phyloP scores from a whole-genome alignment of 2,329 filamentous ascomycete genomes.

The Claviceps quebecensis region DNA sequence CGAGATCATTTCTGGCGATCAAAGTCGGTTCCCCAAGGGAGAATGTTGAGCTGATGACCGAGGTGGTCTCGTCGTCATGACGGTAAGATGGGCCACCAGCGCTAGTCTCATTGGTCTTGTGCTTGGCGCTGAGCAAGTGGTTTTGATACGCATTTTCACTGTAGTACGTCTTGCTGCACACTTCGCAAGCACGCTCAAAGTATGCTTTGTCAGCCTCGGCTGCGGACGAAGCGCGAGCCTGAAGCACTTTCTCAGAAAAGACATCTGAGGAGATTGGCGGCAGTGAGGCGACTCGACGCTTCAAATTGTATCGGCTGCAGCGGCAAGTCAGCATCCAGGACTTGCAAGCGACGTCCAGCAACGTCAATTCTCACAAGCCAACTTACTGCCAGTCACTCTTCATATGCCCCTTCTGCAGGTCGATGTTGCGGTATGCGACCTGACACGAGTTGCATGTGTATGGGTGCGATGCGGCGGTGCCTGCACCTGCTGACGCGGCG shows the following conservation, averaged over 20 bases:
- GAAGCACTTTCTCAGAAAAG: constrained; percentile 90
- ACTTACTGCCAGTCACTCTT: constrained; percentile 96
- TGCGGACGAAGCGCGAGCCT: constrained; percentile 70
- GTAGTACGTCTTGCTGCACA: constrained; percentile 86
- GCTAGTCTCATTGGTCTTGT: constrained; percentile 48
- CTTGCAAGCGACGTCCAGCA: no score
- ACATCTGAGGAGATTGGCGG: constrained; percentile 83
- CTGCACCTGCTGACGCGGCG: constrained; percentile 16
- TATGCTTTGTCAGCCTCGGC: constrained; percentile 79
- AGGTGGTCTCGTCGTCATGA: constrained; percentile 57
- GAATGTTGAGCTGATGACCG: constrained; percentile 81
- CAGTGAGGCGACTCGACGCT: constrained; percentile 79
- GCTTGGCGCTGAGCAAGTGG: constrained; percentile 81
- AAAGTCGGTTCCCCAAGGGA: constrained; percentile 69
- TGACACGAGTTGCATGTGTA: constrained; percentile 98
- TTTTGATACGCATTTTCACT: constrained; percentile 94
- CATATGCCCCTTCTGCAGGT: constrained; percentile 91
- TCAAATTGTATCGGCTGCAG: constrained; percentile 79
- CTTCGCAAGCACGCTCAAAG: constrained; percentile 69
- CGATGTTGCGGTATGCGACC: constrained; percentile 87
- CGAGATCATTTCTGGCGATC: constrained; percentile 33
- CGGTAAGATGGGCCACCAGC: constrained; percentile 18
- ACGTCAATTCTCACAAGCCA: constrained; percentile 13
- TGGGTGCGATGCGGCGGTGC: constrained; percentile 50
- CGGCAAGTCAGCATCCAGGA: neutral